Conservation (phyloP, 441 rosid species). For the Pelargonium australe region DNA sequence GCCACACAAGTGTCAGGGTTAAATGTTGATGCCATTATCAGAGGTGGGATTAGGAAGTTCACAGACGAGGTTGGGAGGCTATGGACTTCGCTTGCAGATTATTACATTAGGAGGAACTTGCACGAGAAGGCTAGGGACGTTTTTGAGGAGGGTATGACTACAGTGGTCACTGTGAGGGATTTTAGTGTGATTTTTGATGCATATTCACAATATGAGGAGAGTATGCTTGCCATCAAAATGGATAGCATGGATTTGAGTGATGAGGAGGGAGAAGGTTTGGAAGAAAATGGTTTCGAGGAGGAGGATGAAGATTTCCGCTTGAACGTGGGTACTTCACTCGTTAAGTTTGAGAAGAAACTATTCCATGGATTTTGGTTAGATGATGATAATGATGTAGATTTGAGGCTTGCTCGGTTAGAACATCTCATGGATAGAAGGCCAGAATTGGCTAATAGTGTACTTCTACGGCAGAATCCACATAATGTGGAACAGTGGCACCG, state of each 20-base stretch:
- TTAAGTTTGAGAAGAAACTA: slow-evolving; percentile 65
- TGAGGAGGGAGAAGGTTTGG: slow-evolving; percentile 28
- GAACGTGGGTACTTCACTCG: slow-evolving; percentile 38
- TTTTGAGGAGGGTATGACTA: slow-evolving; percentile 91
- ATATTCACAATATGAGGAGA: slow-evolving; percentile 72
- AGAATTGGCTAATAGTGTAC: slow-evolving; percentile 82
- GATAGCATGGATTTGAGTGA: slow-evolving; percentile 60
- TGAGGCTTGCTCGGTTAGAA: slow-evolving; percentile 73
- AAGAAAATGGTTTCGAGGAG: slow-evolving; percentile 41
- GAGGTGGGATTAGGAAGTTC: slow-evolving; percentile 91
- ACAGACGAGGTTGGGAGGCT: slow-evolving; percentile 82
- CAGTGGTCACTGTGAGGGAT: slow-evolving; percentile 83
- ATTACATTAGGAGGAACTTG: slow-evolving; percentile 73
- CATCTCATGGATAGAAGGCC: slow-evolving; percentile 75
- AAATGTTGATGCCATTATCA: slow-evolving; percentile 84
- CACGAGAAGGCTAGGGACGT: slow-evolving; percentile 87
- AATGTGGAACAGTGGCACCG: slow-evolving; percentile 96
- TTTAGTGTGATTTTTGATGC: slow-evolving; percentile 88
- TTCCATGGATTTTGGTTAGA: slow-evolving; percentile 69
- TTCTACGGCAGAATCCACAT: slow-evolving; percentile 89
- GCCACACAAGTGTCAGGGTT: slow-evolving; percentile 78
- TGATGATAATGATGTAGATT: slow-evolving; percentile 72
- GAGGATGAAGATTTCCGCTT: slow-evolving; percentile 59
- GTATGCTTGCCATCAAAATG: slow-evolving; percentile 65
- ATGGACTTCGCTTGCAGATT: slow-evolving; percentile 96